These are phyloP conservation scores for Sporisorium iseilematis-ciliati DNA, from an alignment of 1,284 basidiomycete species.

Conservation along the genomic window DNA sequence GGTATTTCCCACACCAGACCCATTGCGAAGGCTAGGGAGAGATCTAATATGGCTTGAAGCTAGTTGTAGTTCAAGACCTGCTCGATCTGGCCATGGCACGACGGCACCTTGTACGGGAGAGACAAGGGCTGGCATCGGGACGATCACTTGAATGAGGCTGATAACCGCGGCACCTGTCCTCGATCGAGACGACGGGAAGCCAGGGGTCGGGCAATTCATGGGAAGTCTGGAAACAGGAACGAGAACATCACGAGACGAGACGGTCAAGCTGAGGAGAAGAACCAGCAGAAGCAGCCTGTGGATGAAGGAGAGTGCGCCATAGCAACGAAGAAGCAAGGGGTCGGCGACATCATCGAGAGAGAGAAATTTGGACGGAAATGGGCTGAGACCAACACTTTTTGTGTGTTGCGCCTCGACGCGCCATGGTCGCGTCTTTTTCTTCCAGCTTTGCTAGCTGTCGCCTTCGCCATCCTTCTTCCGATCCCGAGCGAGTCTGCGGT, in stretches of 20 bases:
- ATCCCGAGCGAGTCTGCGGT: too few species aligned
- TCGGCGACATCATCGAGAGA: too few species aligned
- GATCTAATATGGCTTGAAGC: not conserved
- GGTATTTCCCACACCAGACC: too few species aligned
- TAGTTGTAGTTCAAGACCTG: not conserved
- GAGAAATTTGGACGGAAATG: too few species aligned
- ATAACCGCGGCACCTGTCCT: conserved; percentile 4
- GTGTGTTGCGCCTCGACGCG: not conserved
- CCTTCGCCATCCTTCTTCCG: not conserved
- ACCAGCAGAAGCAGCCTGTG: conserved; percentile 1
- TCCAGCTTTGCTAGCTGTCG: not conserved
- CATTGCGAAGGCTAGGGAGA: too few species aligned
- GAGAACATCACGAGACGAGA: not conserved
- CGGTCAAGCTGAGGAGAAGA: not conserved
- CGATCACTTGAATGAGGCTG: not conserved
- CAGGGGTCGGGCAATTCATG: conserved; percentile 1
- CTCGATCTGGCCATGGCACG: not conserved
- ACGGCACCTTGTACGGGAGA: not conserved
- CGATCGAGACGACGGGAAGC: not conserved
- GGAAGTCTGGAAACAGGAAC: conserved; percentile 1
- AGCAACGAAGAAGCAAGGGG: conserved; percentile 7
- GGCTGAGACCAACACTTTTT: conserved; percentile 15
- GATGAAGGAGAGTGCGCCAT: not conserved
- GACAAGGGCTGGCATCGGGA: not conserved
- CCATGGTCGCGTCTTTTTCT: not conserved